Evolutionary conservation across 352 stramenopile species (phyloP), one percentile per base, ranked within the genome.

Genomic region (Aphanomyces cochlioides): DNA sequence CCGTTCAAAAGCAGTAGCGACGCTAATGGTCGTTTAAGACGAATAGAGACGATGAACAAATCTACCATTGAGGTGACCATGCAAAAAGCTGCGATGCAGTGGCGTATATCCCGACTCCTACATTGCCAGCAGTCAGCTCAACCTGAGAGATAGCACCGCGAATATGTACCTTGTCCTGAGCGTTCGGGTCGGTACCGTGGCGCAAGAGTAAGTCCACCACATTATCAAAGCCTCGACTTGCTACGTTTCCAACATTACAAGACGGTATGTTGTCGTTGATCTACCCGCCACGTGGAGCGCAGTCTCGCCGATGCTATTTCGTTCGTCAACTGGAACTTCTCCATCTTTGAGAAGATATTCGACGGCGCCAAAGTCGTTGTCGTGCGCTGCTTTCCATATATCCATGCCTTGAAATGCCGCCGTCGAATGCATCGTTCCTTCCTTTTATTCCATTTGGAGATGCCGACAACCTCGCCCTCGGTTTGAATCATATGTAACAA

Each of bases 81-180:
- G 74, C 56, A 90, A 89, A 10, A 89, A 57, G 74, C 81, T 89
- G 43, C 84, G 84, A 67, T 94, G 86, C 65, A 94, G 67, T 19
- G 86, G 79, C 28, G 86, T 92, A 81, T 85, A 94, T 38, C 86
- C 83, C 58, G 86, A 94, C 75, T 94, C 86, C 84, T 93, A 72
- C 65, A 63, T 50, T 28, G 45, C 7, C 15, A 28, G 28, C 28
- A 28, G 28, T 28, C 28, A 28, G 28, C 28, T 28, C 28, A 28
- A 15, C 7, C 5, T 15, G 13, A 56, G n/a, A 56, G 43, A 47
- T 28, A 28, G 28, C 28, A 28, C 28, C 28, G 39, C 2, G 34
- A 10, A 17, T 2, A 82, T 81, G 68, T 69, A 93, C 85, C 84
- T 72, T 80, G 63, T 94, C 86, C 61, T 78, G 75, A 5, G 77